A percentile compares a stretch with the other conserved stretches of the same genome.
Evolutionary conservation across 306 rosid species (phyloP).

Genomic region (Prunus mira): DNA sequence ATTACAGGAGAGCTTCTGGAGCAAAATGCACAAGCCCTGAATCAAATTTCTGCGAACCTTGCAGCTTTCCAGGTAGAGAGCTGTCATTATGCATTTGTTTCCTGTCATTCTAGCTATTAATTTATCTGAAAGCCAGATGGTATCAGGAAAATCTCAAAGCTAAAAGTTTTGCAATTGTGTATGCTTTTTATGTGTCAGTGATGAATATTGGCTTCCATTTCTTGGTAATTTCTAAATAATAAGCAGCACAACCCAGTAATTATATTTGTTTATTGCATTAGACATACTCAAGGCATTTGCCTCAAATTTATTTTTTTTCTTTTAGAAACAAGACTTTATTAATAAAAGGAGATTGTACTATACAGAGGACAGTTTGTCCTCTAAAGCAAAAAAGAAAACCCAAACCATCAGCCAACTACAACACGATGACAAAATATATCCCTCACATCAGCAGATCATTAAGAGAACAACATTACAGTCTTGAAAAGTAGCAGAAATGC

Average conservation of each 20-base stretch:
- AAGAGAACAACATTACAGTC: neutral
- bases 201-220: neutral
- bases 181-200: neutral
- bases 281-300: neutral
- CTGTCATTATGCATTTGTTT: neutral
- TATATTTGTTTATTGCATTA: neutral
- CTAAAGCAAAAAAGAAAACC: neutral
- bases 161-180: neutral
- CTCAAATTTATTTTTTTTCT: neutral
- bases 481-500: neutral
- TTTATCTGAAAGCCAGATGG: neutral
- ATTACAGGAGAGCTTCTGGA: constrained; percentile 49
- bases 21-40: constrained; percentile 43
- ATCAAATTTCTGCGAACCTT: constrained; percentile 45
- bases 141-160: neutral
- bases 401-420: neutral
- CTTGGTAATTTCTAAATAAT: neutral
- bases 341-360: neutral
- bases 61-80: constrained; percentile 42
- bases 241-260: neutral
- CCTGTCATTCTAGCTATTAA: neutral
- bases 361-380: neutral
- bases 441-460: neutral
- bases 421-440: neutral
- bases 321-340: neutral